A percentile compares a stretch with the other conserved stretches of the same genome.
These are phyloP conservation scores for Acanthamoeba castellanii DNA, from an alignment of 208 protist genomes.

Conservation along the genomic window DNA sequence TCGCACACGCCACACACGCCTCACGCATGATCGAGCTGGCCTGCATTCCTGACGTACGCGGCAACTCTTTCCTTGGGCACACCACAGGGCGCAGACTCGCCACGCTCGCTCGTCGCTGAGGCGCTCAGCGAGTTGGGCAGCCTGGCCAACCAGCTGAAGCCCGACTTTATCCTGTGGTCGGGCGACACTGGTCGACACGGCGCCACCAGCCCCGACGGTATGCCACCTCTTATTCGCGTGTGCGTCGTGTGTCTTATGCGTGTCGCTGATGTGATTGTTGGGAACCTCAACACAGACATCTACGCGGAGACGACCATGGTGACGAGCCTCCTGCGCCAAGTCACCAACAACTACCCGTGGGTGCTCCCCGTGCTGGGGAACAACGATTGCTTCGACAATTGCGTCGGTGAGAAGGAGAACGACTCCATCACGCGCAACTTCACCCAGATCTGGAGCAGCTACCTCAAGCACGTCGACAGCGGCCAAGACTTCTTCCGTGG, in stretches of 20 bases:
- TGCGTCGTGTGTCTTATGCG: too few species aligned
- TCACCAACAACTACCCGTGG: neutral
- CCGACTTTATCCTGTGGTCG: constrained; percentile 15
- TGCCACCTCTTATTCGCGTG: neutral
- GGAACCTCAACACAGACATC: neutral
- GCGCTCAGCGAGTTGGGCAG: neutral
- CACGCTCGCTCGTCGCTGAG: neutral
- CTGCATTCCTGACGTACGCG: too few species aligned
- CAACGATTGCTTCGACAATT: constrained; percentile 29
- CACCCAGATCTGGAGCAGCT: neutral
- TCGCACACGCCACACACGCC: neutral
- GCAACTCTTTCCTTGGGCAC: too few species aligned
- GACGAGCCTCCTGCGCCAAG: neutral
- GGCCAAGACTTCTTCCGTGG: neutral
- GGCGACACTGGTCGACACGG: neutral
- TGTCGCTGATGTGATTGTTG: too few species aligned
- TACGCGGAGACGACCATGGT: constrained; percentile 7
- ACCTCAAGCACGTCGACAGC: neutral
- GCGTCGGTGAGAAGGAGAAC: neutral
- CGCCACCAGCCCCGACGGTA: constrained; percentile 27
- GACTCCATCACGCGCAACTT: neutral
- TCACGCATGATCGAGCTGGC: too few species aligned
- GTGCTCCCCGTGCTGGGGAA: neutral
- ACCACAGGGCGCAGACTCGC: constrained; percentile 6
- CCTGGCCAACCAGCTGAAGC: neutral